These are phyloP conservation scores for Chlamydomonas urium DNA, from an alignment of 139 green algal species.

Conservation along the genomic window DNA sequence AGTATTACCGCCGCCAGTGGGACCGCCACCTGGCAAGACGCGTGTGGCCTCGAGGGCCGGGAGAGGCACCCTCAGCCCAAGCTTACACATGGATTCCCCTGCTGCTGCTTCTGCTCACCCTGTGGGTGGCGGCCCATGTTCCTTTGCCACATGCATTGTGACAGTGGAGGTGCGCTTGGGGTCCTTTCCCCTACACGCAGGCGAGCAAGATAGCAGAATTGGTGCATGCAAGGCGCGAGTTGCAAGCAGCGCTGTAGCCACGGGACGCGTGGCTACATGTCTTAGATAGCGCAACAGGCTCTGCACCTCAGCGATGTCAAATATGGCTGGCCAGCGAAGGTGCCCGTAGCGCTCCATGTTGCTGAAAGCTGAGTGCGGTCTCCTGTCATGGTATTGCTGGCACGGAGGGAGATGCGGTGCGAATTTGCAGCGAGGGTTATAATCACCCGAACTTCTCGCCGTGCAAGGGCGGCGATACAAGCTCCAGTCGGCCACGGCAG, in stretches of 20 bases:
- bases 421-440: too few relatives aligned
- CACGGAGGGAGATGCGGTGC: too few relatives aligned
- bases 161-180: background rate
- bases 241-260: background rate
- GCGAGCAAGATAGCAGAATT: background rate
- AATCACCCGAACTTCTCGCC: too few relatives aligned
- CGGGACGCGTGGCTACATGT: background rate
- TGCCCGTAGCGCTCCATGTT: conserved; percentile 4
- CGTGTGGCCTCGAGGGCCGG: too few relatives aligned
- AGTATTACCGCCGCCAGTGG: too few relatives aligned
- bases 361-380: background rate
- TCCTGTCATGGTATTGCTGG: background rate
- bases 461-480: too few relatives aligned
- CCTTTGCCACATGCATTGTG: background rate
- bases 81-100: too few relatives aligned
- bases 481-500: too few relatives aligned
- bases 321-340: background rate
- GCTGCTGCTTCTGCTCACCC: too few relatives aligned
- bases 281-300: background rate
- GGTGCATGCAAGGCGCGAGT: background rate
- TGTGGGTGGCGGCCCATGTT: background rate
- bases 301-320: background rate
- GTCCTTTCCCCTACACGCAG: conserved; percentile 1
- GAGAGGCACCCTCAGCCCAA: too few relatives aligned
- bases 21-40: too few relatives aligned